Evolutionary conservation across 2,329 filamentous ascomycete species (phyloP).

Genomic region (Microthyrium microscopicum): DNA sequence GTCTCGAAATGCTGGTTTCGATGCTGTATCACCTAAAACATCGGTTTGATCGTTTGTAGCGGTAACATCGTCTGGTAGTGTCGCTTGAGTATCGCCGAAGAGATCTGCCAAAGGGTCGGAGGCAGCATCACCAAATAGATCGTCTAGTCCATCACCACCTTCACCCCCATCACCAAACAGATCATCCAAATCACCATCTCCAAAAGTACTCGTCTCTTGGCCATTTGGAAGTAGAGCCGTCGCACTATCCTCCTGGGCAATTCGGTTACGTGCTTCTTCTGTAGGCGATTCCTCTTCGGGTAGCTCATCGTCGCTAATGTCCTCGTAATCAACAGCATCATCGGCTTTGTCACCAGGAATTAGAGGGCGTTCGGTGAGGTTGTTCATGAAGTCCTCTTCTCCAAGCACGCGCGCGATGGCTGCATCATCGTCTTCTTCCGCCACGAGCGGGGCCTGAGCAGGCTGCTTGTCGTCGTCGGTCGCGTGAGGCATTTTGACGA

Average conservation of each 20-base stretch:
- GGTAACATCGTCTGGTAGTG: conserved; percentile 10
- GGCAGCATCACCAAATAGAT: conserved; percentile 48
- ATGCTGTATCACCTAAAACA: background rate
- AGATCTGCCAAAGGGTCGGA: conserved; percentile 1
- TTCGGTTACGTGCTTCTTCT: background rate
- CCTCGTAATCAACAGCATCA: conserved; percentile 78
- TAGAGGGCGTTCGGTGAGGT: background rate
- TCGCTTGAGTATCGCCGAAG: conserved; percentile 7
- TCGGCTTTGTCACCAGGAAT: conserved; percentile 57
- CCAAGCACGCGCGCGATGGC: too few relatives aligned
- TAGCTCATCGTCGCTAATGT: conserved; percentile 82
- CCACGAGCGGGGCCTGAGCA: background rate
- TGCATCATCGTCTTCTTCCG: conserved; percentile 2
- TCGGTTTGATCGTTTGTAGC: background rate
- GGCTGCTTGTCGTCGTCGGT: conserved; percentile 1
- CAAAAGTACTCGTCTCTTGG: background rate
- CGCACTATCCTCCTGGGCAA: too few relatives aligned
- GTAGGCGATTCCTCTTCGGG: conserved; percentile 49
- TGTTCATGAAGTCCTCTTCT: background rate
- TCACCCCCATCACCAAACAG: conserved; percentile 16
- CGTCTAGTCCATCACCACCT: conserved; percentile 36
- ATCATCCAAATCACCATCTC: too few relatives aligned
- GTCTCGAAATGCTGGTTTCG: too few relatives aligned
- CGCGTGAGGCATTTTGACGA: too few relatives aligned
- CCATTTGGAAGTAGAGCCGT: too few relatives aligned